Conservation (phyloP, 345 rosid species). For the Stellera chamaejasme region DNA sequence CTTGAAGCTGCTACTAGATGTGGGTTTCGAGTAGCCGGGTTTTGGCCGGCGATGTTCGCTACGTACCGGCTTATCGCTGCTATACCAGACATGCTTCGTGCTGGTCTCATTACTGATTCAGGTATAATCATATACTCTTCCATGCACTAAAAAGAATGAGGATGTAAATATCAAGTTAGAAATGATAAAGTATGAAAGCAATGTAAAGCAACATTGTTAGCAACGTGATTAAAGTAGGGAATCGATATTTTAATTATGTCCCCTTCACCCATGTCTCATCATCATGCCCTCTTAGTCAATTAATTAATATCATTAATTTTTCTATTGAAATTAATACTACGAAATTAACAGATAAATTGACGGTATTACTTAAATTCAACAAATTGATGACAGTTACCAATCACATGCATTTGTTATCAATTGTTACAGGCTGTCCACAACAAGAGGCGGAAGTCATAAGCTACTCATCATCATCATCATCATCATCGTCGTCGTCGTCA, state of each 20-base stretch:
- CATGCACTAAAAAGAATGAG: background rate
- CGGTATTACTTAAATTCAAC: too few species aligned
- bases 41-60: conserved; percentile 72
- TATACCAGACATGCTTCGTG: conserved; percentile 51
- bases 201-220: too few species aligned
- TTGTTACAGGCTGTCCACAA: conserved; percentile 40
- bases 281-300: too few species aligned
- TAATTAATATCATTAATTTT: background rate
- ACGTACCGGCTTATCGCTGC: conserved; percentile 46
- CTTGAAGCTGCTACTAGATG: conserved; percentile 44
- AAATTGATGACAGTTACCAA: too few species aligned
- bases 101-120: conserved; percentile 38
- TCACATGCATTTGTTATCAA: background rate
- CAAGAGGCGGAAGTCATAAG: conserved; percentile 13
- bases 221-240: too few species aligned
- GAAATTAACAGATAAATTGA: too few species aligned
- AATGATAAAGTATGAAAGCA: too few species aligned
- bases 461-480: conserved; percentile 14
- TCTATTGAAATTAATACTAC: too few species aligned
- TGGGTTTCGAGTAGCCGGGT: conserved; percentile 50
- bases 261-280: too few species aligned
- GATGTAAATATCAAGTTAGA: too few species aligned
- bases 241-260: too few species aligned
- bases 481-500: too few species aligned
- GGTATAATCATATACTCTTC: conserved; percentile 23